Percentiles rank a stretch among this genome's conserved stretches.
phyloP scores from a whole-genome alignment of 2,329 filamentous ascomycete genomes.

The Fusarium fujikuroi region DNA sequence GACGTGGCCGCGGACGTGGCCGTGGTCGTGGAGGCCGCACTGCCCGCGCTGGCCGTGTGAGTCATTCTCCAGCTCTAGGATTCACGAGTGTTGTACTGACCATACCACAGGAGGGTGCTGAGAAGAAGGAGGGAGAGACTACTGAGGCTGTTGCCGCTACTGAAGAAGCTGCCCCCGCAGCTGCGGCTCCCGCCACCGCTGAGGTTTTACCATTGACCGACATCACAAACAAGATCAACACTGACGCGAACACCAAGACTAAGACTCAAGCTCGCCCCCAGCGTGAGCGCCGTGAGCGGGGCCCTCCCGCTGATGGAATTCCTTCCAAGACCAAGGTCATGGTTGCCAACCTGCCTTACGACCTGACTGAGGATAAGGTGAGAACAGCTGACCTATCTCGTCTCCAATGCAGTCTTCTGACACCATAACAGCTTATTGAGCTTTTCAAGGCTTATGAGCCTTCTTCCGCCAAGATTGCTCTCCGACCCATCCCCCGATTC shows the following conservation, averaged over 20 bases:
- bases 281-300: conserved; percentile 80
- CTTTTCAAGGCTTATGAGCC: conserved; percentile 94
- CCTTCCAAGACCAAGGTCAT: conserved; percentile 99
- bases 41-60: conserved; percentile 66
- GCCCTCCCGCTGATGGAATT: conserved; percentile 95
- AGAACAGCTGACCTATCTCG: conserved; percentile 46
- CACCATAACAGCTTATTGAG: conserved; percentile 82
- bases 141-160: conserved; percentile 55
- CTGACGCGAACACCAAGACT: conserved; percentile 70
- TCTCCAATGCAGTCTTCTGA: conserved; percentile 31
- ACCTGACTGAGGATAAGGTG: conserved; percentile 97
- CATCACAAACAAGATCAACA: conserved; percentile 67
- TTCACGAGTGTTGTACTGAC: conserved; percentile 14
- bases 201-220: conserved; percentile 71
- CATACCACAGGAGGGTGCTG: conserved; percentile 47
- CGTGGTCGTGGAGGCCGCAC: conserved; percentile 74
- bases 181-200: conserved; percentile 58
- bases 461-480: conserved; percentile 95
- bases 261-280: conserved; percentile 64
- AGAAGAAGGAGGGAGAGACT: conserved; percentile 59
- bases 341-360: conserved; percentile 99
- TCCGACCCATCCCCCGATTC: conserved; percentile 97
- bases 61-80: conserved; percentile 25
- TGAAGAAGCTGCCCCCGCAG: conserved; percentile 56
- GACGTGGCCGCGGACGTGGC: conserved; percentile 74